Conservation (phyloP, 257 asterid species). For the Solanum rostratum region DNA sequence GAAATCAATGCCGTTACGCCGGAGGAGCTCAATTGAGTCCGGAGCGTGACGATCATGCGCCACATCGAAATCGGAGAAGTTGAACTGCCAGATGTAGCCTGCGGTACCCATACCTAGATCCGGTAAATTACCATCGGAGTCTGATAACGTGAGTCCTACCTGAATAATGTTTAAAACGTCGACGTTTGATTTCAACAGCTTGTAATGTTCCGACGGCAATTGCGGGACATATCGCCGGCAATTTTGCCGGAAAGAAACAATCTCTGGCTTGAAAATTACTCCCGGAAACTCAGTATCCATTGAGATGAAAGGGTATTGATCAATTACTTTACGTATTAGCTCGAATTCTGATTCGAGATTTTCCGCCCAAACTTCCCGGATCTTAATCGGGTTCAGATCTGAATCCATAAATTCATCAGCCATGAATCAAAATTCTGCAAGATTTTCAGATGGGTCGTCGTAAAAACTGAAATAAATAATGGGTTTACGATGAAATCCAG, state of each 20-base stretch:
- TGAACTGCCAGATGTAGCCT: constrained; percentile 70
- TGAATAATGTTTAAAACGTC: constrained; percentile 60
- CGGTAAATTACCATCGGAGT: constrained; percentile 55
- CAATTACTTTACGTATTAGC: constrained; percentile 22
- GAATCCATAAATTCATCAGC: neutral
- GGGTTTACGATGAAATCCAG: neutral
- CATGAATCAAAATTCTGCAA: neutral
- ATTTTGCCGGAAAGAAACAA: neutral
- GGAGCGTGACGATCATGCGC: constrained; percentile 56
- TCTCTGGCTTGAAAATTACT: constrained; percentile 34
- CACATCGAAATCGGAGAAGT: constrained; percentile 59
- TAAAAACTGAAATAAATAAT: neutral
- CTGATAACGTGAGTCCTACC: constrained; percentile 66
- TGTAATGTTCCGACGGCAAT: constrained; percentile 38
- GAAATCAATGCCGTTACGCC: constrained; percentile 44
- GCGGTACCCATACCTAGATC: constrained; percentile 34
- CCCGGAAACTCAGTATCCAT: constrained; percentile 70
- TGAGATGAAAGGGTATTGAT: constrained; percentile 23
- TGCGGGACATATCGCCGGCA: constrained; percentile 11
- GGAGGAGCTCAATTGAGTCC: constrained; percentile 47
- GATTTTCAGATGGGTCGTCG: neutral
- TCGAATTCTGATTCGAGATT: constrained; percentile 33
- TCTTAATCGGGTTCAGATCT: constrained; percentile 8
- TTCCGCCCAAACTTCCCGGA: constrained; percentile 39
- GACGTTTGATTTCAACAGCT: constrained; percentile 54